Percentiles rank a stretch among this genome's conserved stretches.
phyloP scores from a whole-genome alignment of 2,329 filamentous ascomycete species.

The Cercospora zeae-maydis region DNA sequence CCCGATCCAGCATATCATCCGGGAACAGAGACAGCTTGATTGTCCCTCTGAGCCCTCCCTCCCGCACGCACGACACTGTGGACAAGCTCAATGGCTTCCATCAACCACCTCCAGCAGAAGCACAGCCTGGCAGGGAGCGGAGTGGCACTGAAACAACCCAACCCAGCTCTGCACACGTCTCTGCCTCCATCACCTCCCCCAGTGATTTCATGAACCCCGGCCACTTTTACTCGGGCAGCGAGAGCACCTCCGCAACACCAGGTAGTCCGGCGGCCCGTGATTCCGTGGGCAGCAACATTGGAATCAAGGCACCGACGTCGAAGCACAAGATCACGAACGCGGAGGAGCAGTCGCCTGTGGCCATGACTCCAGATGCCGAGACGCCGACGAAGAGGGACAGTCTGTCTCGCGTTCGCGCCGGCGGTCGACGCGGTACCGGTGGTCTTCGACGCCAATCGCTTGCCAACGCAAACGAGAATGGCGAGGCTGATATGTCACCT shows the following conservation, averaged over 20 bases:
- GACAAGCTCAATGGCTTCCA: conserved; percentile 31
- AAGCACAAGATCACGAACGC: conserved; percentile 16
- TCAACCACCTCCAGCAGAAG: conserved; percentile 32
- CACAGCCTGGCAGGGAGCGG: conserved; percentile 18
- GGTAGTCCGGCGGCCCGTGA: conserved; percentile 10
- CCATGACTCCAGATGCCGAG: conserved; percentile 12
- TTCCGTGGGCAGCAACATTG: conserved; percentile 12
- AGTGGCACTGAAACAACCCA: conserved; percentile 26
- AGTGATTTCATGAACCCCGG: conserved; percentile 27
- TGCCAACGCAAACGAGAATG: conserved; percentile 31
- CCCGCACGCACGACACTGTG: conserved; percentile 19
- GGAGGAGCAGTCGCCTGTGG: conserved; percentile 22
- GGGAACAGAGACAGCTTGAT: conserved; percentile 67
- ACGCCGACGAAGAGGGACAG: conserved; percentile 27
- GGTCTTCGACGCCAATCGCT: conserved; percentile 36
- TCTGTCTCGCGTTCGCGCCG: conserved; percentile 13
- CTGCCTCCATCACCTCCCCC: conserved; percentile 30
- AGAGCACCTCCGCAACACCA: conserved; percentile 21
- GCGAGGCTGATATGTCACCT: conserved; percentile 20
- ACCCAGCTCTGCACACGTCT: conserved; percentile 26
- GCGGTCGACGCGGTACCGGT: conserved; percentile 43
- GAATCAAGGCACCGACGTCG: conserved; percentile 17
- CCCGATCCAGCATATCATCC: conserved; percentile 23
- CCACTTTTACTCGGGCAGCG: conserved; percentile 30
- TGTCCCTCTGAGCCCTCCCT: conserved; percentile 62